Evolutionary conservation across 2,329 filamentous ascomycete species (phyloP), one percentile per base, ranked within the genome.

Genomic region (Pseudogymnoascus sp.): DNA sequence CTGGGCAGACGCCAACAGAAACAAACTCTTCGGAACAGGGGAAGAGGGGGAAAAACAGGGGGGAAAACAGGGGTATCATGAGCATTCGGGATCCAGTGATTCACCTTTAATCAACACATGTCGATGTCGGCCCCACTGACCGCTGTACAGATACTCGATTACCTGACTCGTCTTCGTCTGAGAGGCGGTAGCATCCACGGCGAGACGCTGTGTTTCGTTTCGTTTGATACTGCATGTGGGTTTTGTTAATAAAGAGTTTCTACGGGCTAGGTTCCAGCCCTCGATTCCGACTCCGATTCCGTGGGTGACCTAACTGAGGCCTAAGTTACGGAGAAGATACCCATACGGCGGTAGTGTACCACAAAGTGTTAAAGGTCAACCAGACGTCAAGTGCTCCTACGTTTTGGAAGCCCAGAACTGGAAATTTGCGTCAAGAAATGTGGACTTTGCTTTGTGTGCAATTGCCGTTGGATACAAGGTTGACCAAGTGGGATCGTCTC

Each of bases 161-260:
- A 18, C 50, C 50, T 56, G 28, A 56, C 50, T 56, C 50, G 50
- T 56, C 50, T 31, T 31, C 28, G 28, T 31, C 28, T 31, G n/a
- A 56, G 34, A 56, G 16, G 44, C 10, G n/a, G 50, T 21, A 5
- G 28, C 50, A 56, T 56, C 50, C 28, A 56, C 50, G 50, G 50
- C 50, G 50, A 28, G 50, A 56, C 28, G 50, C 50, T 56, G n/a
- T 56, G 50, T 56, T 56, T 56, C 50, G 50, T 56, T 56, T 56
- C 11, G 50, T 56, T 56, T 56, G 50, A 56, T 56, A 14, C 50
- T 14, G 28, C 28, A 56, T 18, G 28, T 56, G 28, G 50, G 50
- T 56, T 56, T 28, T 34, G 12, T 56, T 12, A 56, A 56, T 16
- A 34, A 21, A 56, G n/a, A 56, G n/a, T 56, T 56, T 56, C n/a